Percentiles rank a stretch among this genome's conserved stretches.
phyloP scores from a whole-genome alignment of 768 basidiomycete species.

The Serendipita sp. region DNA sequence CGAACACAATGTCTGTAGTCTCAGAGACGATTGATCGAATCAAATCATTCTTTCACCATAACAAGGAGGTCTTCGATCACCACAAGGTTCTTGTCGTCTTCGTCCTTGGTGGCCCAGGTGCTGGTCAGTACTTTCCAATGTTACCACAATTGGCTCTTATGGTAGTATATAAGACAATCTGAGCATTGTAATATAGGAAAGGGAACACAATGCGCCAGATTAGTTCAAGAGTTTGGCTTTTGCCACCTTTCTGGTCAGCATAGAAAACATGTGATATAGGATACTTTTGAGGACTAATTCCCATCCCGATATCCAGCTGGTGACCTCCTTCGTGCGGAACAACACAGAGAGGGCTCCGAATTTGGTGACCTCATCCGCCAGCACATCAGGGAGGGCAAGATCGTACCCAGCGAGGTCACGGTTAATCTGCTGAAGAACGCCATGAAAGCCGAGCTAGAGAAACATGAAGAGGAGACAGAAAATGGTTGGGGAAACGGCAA shows the following conservation, averaged over 20 bases:
- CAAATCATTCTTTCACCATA: constrained; percentile 21
- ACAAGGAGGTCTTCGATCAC: constrained; percentile 39
- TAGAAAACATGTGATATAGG: neutral
- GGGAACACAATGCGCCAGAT: constrained; percentile 79
- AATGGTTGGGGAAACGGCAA: constrained; percentile 48
- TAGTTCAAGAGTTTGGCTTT: constrained; percentile 76
- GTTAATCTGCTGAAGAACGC: constrained; percentile 90
- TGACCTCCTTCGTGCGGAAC: constrained; percentile 93
- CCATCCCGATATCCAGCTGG: constrained; percentile 41
- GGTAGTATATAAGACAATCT: neutral
- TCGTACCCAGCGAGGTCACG: constrained; percentile 95
- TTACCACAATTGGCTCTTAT: neutral
- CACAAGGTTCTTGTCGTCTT: constrained; percentile 75
- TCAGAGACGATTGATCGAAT: constrained; percentile 23
- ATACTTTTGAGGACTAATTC: constrained; percentile 6
- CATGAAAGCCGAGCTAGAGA: constrained; percentile 45
- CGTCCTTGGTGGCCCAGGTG: constrained; percentile 93
- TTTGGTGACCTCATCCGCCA: constrained; percentile 73
- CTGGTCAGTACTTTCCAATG: constrained; percentile 36
- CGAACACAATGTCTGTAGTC: constrained; percentile 22
- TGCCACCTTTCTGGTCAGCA: constrained; percentile 78
- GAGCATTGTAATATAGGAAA: constrained; percentile 43
- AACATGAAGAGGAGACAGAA: constrained; percentile 25
- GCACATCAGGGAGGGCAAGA: constrained; percentile 79
- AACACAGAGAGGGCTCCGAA: constrained; percentile 65